Conservation (phyloP, 768 basidiomycete species). For the Calocera cornea region DNA sequence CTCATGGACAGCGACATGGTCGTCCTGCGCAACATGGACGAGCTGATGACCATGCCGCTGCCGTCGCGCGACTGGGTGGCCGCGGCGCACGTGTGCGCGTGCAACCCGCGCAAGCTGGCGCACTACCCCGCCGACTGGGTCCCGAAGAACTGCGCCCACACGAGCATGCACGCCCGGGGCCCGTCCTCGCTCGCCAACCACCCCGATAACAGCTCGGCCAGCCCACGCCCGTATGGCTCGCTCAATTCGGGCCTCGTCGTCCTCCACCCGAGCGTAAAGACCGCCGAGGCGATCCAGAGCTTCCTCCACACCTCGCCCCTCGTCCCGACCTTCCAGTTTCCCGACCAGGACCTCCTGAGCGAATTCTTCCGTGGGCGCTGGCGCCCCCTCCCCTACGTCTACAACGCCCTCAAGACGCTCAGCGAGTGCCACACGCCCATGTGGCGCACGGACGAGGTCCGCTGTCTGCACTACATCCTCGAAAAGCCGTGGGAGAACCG, state of each 20-base stretch:
- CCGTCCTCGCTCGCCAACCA: conserved; percentile 16
- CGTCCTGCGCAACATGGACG: conserved; percentile 70
- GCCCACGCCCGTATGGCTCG: conserved; percentile 63
- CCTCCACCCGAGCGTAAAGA: conserved; percentile 52
- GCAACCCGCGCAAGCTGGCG: conserved; percentile 71
- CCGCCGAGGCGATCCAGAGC: conserved; percentile 40
- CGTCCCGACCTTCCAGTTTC: conserved; percentile 50
- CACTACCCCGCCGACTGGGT: conserved; percentile 91
- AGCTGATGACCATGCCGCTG: conserved; percentile 36
- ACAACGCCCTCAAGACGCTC: conserved; percentile 88
- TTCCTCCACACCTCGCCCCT: conserved; percentile 45
- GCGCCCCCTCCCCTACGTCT: conserved; percentile 70
- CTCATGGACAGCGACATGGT: conserved; percentile 85
- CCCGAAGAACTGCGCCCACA: conserved; percentile 83
- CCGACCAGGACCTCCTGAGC: conserved; percentile 87
- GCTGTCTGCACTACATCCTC: conserved; percentile 78
- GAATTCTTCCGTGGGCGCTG: conserved; percentile 60
- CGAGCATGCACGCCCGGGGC: conserved; percentile 25
- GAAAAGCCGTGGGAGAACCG: conserved; percentile 77
- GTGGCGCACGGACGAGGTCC: conserved; percentile 78
- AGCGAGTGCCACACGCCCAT: conserved; percentile 47
- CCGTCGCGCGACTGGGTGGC: conserved; percentile 57
- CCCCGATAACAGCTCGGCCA: conserved; percentile 30
- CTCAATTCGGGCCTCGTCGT: conserved; percentile 88
- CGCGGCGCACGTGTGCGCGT: conserved; percentile 81